These are phyloP conservation scores for Pleurotus tuoliensis DNA, from an alignment of 768 basidiomycete species.

Conservation along the genomic window DNA sequence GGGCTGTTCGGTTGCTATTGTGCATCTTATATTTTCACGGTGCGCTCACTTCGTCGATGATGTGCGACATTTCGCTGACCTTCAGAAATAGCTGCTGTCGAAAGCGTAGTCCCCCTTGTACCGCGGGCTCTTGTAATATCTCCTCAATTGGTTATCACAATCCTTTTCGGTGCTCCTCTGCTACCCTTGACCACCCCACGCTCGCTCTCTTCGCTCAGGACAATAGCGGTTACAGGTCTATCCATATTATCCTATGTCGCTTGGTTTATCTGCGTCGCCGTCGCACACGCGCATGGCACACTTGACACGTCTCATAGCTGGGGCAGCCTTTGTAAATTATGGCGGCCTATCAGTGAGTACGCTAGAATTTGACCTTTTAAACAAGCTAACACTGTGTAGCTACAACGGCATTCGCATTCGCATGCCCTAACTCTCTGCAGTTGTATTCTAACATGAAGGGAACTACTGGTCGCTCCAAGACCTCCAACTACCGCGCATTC, in stretches of 20 bases:
- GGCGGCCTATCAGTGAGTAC: slow-evolving; percentile 62
- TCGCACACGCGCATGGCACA: slow-evolving; percentile 46
- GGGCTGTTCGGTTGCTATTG: slow-evolving; percentile 43
- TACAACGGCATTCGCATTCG: slow-evolving; percentile 60
- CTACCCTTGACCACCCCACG: slow-evolving; percentile 51
- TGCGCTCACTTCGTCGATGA: slow-evolving; percentile 28
- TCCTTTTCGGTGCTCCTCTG: slow-evolving; percentile 37
- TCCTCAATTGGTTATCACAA: slow-evolving; percentile 37
- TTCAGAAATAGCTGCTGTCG: slow-evolving; percentile 39
- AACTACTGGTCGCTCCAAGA: slow-evolving; percentile 36
- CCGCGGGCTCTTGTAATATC: slow-evolving; percentile 27
- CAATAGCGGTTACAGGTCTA: slow-evolving; percentile 54
- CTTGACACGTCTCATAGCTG: slow-evolving; percentile 31
- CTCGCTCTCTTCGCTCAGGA: slow-evolving; percentile 50
- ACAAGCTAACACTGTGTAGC: slow-evolving; percentile 29
- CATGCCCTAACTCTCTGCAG: slow-evolving; percentile 61
- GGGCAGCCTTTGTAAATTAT: slow-evolving; percentile 45
- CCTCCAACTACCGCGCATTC: slow-evolving; percentile 52
- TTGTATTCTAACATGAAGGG: slow-evolving; percentile 59
- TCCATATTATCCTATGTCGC: slow-evolving; percentile 57
- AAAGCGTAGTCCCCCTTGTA: slow-evolving; percentile 47
- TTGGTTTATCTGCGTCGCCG: slow-evolving; percentile 55
- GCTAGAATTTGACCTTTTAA: slow-evolving; percentile 6
- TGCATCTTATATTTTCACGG: slow-evolving; percentile 64
- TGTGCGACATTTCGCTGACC: background rate